Evolutionary conservation across 495 filamentous ascomycete species (phyloP).

Genomic region (Penicillium samsonianum): DNA sequence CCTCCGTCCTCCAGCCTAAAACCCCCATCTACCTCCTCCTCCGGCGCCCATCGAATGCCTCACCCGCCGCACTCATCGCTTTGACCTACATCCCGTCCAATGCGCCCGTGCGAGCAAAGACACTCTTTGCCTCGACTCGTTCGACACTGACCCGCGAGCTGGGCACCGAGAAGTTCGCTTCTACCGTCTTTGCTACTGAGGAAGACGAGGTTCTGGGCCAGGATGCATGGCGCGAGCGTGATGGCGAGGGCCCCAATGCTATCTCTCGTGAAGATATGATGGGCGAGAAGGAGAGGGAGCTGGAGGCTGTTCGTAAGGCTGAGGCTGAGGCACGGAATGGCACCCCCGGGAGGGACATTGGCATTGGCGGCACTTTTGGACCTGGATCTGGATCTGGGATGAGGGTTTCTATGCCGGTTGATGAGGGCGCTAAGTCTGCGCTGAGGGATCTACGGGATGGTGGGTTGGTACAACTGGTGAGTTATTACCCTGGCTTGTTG

Average conservation of each 20-base stretch:
- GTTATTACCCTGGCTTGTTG: constrained; percentile 27
- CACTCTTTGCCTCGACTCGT: constrained; percentile 88
- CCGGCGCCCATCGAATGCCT: constrained; percentile 57
- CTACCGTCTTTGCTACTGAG: constrained; percentile 73
- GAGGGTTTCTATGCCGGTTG: constrained; percentile 64
- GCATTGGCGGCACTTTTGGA: constrained; percentile 60
- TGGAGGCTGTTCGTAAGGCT: constrained; percentile 74
- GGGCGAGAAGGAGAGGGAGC: constrained; percentile 80
- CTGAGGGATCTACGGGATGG: constrained; percentile 59
- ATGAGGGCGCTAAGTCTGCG: constrained; percentile 65
- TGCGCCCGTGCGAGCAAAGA: constrained; percentile 92
- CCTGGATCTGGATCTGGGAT: constrained; percentile 54
- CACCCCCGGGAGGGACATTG: constrained; percentile 59
- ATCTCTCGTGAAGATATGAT: constrained; percentile 62
- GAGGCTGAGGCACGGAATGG: constrained; percentile 79
- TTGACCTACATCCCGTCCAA: constrained; percentile 89
- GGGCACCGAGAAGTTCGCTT: constrained; percentile 85
- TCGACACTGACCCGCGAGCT: constrained; percentile 82
- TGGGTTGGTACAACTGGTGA: constrained; percentile 78
- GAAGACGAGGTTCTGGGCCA: constrained; percentile 65
- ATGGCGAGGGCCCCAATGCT: constrained; percentile 52
- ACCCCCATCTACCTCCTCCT: constrained; percentile 83
- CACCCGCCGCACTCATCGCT: constrained; percentile 61
- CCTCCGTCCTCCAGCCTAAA: constrained; percentile 70
- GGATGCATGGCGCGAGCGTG: constrained; percentile 75